These are phyloP conservation scores for Papiliotrema terrestris DNA, from an alignment of 1,284 basidiomycete species.

Conservation along the genomic window DNA sequence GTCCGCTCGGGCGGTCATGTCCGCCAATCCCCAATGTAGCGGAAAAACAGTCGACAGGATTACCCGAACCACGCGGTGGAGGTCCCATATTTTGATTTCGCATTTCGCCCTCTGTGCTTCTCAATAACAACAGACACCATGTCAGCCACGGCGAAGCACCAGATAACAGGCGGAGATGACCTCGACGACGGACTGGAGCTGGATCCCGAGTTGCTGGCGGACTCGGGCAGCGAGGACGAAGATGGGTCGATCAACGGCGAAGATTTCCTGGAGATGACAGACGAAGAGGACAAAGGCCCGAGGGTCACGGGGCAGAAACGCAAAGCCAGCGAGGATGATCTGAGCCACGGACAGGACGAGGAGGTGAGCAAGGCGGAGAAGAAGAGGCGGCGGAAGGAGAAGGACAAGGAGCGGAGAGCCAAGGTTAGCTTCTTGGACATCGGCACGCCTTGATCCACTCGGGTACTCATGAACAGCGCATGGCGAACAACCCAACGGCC, in stretches of 20 bases:
- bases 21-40: not conserved
- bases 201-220: constrained; percentile 5
- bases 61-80: not conserved
- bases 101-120: not conserved
- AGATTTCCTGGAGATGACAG: constrained; percentile 12
- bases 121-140: not conserved
- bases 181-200: constrained; percentile 30
- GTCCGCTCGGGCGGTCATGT: not conserved
- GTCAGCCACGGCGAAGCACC: not conserved
- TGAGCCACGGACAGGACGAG: constrained; percentile 6
- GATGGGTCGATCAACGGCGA: constrained; percentile 6
- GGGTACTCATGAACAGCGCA: constrained; percentile 4
- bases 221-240: constrained; percentile 21
- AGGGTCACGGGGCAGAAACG: constrained; percentile 6
- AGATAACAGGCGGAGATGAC: constrained; percentile 27
- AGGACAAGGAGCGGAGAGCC: constrained; percentile 30
- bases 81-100: constrained; percentile 5
- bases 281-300: not conserved
- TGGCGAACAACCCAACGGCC: constrained; percentile 6
- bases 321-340: constrained; percentile 5
- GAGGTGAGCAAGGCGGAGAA: constrained; percentile 7
- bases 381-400: constrained; percentile 23
- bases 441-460: not conserved
- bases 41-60: not conserved
- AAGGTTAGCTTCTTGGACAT: constrained; percentile 11